phyloP scores from a whole-genome alignment of 371 early-diverging fungal genomes.

The Apophysomyces sp. region DNA sequence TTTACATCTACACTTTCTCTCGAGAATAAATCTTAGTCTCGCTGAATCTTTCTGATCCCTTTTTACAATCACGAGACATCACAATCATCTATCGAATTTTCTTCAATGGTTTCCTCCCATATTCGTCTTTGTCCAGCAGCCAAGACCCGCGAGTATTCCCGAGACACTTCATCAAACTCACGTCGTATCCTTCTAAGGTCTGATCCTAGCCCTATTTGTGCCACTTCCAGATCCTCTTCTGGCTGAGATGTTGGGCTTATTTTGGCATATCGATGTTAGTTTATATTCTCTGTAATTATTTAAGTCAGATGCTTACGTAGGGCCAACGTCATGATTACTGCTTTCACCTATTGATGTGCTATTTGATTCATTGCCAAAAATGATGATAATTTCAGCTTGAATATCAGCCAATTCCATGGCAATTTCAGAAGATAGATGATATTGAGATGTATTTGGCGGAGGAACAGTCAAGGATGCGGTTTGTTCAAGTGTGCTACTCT shows the following conservation, averaged over 20 bases:
- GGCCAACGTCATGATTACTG: background rate
- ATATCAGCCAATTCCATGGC: background rate
- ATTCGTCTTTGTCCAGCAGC: background rate
- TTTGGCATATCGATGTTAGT: background rate
- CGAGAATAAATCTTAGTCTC: too few species aligned
- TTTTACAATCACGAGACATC: too few species aligned
- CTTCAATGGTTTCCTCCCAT: background rate
- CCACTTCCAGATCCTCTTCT: background rate
- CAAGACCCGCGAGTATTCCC: background rate
- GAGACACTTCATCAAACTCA: background rate
- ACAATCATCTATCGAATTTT: background rate
- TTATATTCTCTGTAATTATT: background rate
- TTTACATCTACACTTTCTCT: too few species aligned
- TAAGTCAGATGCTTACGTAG: background rate
- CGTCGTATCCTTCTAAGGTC: background rate
- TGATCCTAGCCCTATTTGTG: background rate
- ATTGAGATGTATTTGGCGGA: background rate
- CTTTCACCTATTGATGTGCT: background rate
- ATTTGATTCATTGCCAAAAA: background rate
- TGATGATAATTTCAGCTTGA: background rate
- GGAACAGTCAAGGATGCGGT: background rate
- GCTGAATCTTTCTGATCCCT: too few species aligned
- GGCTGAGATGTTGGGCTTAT: background rate
- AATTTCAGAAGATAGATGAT: background rate
- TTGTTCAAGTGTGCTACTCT: background rate